Evolutionary conservation across 164 flowering plant genomes (phyloP), one percentile per base, ranked within the genome.

Genomic region (Buxus sempervirens): DNA sequence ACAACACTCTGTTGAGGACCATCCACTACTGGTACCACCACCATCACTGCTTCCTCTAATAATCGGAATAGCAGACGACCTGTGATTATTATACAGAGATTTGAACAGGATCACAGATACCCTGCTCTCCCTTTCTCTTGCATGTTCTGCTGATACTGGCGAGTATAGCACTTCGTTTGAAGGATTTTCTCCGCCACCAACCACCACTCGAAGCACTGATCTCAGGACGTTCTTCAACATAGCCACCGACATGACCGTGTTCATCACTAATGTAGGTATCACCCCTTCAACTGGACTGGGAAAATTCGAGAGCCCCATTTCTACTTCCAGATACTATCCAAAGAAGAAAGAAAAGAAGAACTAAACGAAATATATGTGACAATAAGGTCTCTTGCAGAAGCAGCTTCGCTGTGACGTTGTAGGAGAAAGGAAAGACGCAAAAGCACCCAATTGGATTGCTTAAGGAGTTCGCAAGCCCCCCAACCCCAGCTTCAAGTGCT

Each of bases 251-350:
- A 82, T 15, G 20, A 83, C 80, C 14, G 88, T 82, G 86, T 86
- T 85, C 80, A 89, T 80, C 60, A 85, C 83, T 22, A 89, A 73
- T 55, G 80, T 66, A 2, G 88, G 92, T 0, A 90, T 73, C 65
- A 88, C 68, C 4, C 92, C 92, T 60, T 85, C 90, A 5, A 82
- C 77, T 56, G 85, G 74, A 49, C 74, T 70, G 0, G 80, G 87
- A 58, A 86, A 87, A 42, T 80, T 82, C 3, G 85, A 81, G 18
- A 90, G 82, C 16, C 96, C 92, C 96, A 90, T 89, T 63, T 56
- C 62, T 66, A 7, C 26, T 58, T 23, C 66, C 0, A 12, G 51
- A 38, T 7, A 12, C 65, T 49, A 55, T 36, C 61, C 8, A 20
- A 9, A 1, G 18, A 5, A 19, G 18, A 24, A 18, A 23, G 4